Conservation (phyloP, 352 stramenopile species). For the Globisporangium barbulae region DNA sequence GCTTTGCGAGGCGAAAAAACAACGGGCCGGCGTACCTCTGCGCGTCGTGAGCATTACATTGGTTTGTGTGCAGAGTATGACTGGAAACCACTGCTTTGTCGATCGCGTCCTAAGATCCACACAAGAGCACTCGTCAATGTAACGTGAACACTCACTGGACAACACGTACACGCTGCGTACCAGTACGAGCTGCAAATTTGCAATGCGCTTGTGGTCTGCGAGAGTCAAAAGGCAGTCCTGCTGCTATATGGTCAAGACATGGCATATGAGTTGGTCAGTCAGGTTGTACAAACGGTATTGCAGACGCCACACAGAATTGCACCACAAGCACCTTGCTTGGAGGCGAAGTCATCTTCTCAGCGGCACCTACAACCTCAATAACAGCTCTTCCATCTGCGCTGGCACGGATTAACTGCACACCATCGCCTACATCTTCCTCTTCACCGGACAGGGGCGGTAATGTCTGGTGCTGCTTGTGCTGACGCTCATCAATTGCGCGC, state of each 20-base stretch:
- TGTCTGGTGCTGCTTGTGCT: not conserved
- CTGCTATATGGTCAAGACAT: constrained; percentile 2
- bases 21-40: not conserved
- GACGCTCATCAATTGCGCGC: constrained; percentile 27
- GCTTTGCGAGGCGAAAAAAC: too few species aligned
- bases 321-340: not conserved
- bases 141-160: too few species aligned
- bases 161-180: not conserved
- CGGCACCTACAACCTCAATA: not conserved
- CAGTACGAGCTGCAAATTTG: constrained; percentile 43
- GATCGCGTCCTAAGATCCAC: not conserved
- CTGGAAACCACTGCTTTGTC: not conserved
- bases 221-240: constrained; percentile 30
- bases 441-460: constrained; percentile 18
- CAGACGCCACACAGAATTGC: not conserved
- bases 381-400: not conserved
- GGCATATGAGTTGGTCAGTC: not conserved
- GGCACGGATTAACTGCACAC: not conserved
- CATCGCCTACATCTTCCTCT: not conserved
- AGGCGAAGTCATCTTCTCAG: not conserved
- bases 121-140: not conserved
- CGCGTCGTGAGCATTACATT: not conserved
- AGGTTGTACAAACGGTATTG: too few species aligned
- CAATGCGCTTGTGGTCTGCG: constrained; percentile 62
- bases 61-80: not conserved